Evolutionary conservation across 169 alveolate species (phyloP).

Genomic region (Plasmodium adleri): DNA sequence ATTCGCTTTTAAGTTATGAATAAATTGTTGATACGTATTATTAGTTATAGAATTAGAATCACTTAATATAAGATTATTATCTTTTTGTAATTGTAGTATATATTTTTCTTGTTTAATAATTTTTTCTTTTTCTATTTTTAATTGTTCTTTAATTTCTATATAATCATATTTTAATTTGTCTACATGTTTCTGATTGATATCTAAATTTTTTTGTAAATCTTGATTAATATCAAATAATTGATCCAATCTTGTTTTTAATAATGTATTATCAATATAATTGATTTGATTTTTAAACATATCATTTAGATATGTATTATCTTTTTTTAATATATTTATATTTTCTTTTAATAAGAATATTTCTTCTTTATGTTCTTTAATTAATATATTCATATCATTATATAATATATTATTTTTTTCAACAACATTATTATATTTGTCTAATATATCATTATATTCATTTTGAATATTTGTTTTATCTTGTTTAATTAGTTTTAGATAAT

Average conservation of each 20-base stretch:
- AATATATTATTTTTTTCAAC: slow-evolving; percentile 28
- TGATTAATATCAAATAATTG: slow-evolving; percentile 28
- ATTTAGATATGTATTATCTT: slow-evolving; percentile 36
- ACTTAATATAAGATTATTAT: too few relatives aligned
- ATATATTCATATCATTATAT: slow-evolving; percentile 13
- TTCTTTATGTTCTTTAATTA: slow-evolving; percentile 11
- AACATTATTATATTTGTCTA: slow-evolving; percentile 15
- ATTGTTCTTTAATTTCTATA: slow-evolving; percentile 14
- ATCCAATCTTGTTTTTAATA: slow-evolving; percentile 36
- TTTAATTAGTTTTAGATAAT: slow-evolving; percentile 12
- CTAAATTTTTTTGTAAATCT: slow-evolving; percentile 33
- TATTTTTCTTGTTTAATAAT: slow-evolving; percentile 32
- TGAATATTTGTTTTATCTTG: slow-evolving; percentile 32
- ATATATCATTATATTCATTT: slow-evolving; percentile 9
- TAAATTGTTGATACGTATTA: slow-evolving; percentile 10
- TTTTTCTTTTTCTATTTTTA: slow-evolving; percentile 37
- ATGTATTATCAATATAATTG: slow-evolving; percentile 7
- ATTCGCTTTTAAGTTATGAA: slow-evolving; percentile 5
- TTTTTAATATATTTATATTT: slow-evolving; percentile 16
- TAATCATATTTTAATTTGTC: slow-evolving; percentile 45
- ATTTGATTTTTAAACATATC: slow-evolving; percentile 25
- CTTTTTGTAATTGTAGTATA: slow-evolving; percentile 21
- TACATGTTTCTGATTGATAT: background rate
- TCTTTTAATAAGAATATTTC: slow-evolving; percentile 31
- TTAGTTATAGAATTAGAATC: background rate